Percentiles rank a stretch among this genome's conserved stretches.
Conservation (phyloP, 2,329 filamentous ascomycete genomes). For the Fusarium pseudonygamai region DNA sequence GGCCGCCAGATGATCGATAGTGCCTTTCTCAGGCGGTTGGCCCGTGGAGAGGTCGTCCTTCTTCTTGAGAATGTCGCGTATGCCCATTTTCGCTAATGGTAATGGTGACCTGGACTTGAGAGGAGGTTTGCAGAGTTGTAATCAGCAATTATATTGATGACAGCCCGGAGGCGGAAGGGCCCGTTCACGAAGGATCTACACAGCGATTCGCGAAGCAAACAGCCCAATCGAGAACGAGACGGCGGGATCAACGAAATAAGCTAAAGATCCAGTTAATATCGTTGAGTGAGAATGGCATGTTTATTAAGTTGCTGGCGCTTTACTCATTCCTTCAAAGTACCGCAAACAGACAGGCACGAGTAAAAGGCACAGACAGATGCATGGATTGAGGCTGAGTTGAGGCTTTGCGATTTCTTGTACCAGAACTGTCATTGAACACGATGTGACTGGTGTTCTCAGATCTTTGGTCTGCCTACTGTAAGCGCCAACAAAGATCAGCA, state of each 20-base stretch:
- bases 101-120: neutral
- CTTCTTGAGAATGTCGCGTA: constrained; percentile 64
- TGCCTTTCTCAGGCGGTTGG: constrained; percentile 49
- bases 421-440: neutral
- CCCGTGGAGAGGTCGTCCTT: constrained; percentile 57
- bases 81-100: constrained; percentile 52
- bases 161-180: constrained; percentile 5
- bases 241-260: neutral
- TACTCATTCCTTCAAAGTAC: constrained; percentile 19
- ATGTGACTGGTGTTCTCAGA: constrained; percentile 8
- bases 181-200: constrained; percentile 25
- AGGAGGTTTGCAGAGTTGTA: neutral
- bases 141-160: constrained; percentile 1
- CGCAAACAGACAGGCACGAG: constrained; percentile 24
- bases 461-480: neutral
- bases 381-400: constrained; percentile 40
- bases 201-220: constrained; percentile 18
- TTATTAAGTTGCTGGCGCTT: neutral
- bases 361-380: neutral
- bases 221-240: neutral
- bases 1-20: constrained; percentile 50
- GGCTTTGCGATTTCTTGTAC: constrained; percentile 28
- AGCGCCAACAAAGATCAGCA: constrained; percentile 23
- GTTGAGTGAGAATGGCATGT: neutral
- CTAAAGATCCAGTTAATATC: neutral